Conservation (phyloP, 441 rosid genomes). For the Adansonia gregorii region DNA sequence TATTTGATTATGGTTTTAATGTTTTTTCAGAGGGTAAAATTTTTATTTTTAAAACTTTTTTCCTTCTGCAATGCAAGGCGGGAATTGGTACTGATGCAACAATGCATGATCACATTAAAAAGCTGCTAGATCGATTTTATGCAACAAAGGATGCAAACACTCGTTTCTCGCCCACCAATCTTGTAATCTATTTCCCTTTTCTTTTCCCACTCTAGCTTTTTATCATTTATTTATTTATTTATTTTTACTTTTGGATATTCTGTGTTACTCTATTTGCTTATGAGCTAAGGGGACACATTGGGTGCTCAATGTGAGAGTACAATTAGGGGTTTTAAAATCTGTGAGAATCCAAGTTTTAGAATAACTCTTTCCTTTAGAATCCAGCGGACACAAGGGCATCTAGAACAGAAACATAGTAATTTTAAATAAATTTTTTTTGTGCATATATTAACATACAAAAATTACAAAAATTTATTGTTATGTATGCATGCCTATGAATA, state of each 20-base stretch:
- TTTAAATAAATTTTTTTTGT: not conserved
- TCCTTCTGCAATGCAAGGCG: conserved; percentile 52
- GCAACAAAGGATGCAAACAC: conserved; percentile 88
- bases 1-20: conserved; percentile 25
- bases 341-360: conserved; percentile 8
- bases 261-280: conserved; percentile 8
- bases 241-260: conserved; percentile 16
- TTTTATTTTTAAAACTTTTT: not conserved
- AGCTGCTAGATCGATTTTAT: conserved; percentile 94
- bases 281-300: conserved; percentile 8
- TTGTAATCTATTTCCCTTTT: conserved; percentile 51
- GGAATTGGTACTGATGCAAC: conserved; percentile 99
- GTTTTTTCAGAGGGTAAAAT: not conserved
- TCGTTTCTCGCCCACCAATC: conserved; percentile 87
- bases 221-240: not conserved
- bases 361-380: not conserved
- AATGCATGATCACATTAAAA: conserved; percentile 98
- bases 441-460: not conserved
- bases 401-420: conserved; percentile 4
- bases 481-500: not conserved
- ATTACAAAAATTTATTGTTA: not conserved
- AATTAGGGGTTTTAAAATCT: conserved; percentile 9
- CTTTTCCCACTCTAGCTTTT: conserved; percentile 3
- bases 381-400: not conserved
- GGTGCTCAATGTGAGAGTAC: not conserved